phyloP scores from a whole-genome alignment of 1,139 yeast species.

The Yamadazyma buinensis region DNA sequence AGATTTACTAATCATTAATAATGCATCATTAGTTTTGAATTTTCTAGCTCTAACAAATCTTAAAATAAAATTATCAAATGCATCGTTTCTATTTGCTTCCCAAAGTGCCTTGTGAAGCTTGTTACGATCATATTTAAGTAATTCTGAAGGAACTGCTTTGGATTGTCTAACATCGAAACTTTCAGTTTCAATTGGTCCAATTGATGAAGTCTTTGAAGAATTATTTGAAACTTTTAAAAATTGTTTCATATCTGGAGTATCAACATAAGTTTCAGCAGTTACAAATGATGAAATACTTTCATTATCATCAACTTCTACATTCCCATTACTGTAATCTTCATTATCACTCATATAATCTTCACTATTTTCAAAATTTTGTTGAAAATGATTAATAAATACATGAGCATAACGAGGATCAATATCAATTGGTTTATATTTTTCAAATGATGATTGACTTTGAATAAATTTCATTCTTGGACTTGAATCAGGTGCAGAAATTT shows the following conservation, averaged over 20 bases:
- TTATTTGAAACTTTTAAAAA: conserved; percentile 7
- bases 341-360: conserved; percentile 21
- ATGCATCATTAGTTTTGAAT: conserved; percentile 29
- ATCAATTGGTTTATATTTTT: conserved; percentile 24
- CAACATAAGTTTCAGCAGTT: conserved; percentile 34
- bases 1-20: conserved; percentile 35
- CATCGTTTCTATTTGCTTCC: conserved; percentile 26
- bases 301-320: conserved; percentile 13
- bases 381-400: conserved; percentile 23
- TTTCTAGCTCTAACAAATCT: conserved; percentile 44
- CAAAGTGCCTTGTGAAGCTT: conserved; percentile 25
- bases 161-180: conserved; percentile 16
- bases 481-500: conserved; percentile 16
- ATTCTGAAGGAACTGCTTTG: conserved; percentile 14
- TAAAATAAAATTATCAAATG: conserved; percentile 32
- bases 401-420: conserved; percentile 22
- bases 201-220: neutral
- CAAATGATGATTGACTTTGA: conserved; percentile 27
- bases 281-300: conserved; percentile 34
- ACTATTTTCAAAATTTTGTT: conserved; percentile 21
- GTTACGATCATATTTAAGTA: conserved; percentile 22
- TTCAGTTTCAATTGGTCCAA: conserved; percentile 2
- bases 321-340: conserved; percentile 10
- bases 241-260: conserved; percentile 19
- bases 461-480: conserved; percentile 28